phyloP scores from a whole-genome alignment of 495 filamentous ascomycete genomes.

The Massariosphaeria phaeospora region DNA sequence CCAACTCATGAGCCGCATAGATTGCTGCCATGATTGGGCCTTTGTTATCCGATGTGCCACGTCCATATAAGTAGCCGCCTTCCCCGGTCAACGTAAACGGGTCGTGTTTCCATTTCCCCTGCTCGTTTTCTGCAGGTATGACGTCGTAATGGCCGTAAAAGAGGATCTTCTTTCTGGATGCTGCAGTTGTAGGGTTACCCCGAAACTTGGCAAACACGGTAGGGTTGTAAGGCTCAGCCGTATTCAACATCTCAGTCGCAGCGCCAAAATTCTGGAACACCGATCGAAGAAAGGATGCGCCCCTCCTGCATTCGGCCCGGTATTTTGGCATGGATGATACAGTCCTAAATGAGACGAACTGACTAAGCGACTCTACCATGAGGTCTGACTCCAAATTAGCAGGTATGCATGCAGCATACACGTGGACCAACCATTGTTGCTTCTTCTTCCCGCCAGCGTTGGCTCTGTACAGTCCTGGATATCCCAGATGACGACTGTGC shows the following conservation, averaged over 20 bases:
- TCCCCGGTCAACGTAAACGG: conserved; percentile 81
- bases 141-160: conserved; percentile 99
- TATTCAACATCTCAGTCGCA: conserved; percentile 75
- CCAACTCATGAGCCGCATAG: conserved; percentile 84
- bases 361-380: conserved; percentile 72
- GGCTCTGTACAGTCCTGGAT: conserved; percentile 53
- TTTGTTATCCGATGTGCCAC: conserved; percentile 95
- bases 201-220: conserved; percentile 84
- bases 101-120: conserved; percentile 73
- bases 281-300: conserved; percentile 80
- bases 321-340: conserved; percentile 80
- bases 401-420: background rate
- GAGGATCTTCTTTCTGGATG: conserved; percentile 72
- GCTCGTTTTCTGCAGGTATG: conserved; percentile 79
- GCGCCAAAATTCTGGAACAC: conserved; percentile 89
- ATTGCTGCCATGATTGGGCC: conserved; percentile 88
- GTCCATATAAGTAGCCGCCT: conserved; percentile 93
- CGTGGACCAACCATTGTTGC: conserved; percentile 53
- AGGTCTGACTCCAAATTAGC: conserved; percentile 51
- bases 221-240: conserved; percentile 67
- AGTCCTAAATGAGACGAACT: conserved; percentile 86
- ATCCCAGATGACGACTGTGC: conserved; percentile 83
- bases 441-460: conserved; percentile 46
- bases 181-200: conserved; percentile 54
- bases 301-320: conserved; percentile 83